Percentiles rank a stretch among this genome's conserved stretches.
Evolutionary conservation across 768 basidiomycete genomes (phyloP).

Genomic region (Tulasnella calospora): DNA sequence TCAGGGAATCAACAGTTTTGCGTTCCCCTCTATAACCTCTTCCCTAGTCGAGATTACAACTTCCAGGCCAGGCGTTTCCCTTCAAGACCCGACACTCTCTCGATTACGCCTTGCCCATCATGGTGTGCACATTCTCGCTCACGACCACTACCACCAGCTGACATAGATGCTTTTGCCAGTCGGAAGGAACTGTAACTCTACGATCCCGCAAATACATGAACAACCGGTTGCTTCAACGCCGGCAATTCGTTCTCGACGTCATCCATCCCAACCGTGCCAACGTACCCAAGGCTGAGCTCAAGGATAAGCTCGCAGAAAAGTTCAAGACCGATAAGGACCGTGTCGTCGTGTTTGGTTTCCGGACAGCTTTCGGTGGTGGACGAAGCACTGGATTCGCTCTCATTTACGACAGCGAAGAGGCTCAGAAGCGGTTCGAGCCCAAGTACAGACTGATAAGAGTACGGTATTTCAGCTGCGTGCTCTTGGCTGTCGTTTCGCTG

Average conservation of each 20-base stretch:
- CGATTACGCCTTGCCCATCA: background rate
- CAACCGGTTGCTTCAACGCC: constrained; percentile 92
- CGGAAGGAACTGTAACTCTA: constrained; percentile 81
- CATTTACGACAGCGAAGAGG: constrained; percentile 93
- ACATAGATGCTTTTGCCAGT: constrained; percentile 28
- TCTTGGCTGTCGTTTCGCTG: too few relatives aligned
- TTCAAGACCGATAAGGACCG: constrained; percentile 92
- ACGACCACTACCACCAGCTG: background rate
- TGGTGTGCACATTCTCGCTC: background rate
- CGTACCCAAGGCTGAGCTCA: constrained; percentile 85
- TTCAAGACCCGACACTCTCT: background rate
- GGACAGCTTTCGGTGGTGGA: constrained; percentile 97
- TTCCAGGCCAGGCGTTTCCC: background rate
- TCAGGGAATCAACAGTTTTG: constrained; percentile 16
- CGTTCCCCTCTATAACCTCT: background rate
- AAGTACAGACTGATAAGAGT: constrained; percentile 45
- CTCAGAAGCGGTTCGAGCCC: constrained; percentile 97
- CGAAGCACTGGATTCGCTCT: constrained; percentile 93
- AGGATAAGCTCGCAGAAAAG: constrained; percentile 82
- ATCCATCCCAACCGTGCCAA: constrained; percentile 92
- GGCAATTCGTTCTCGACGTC: constrained; percentile 92
- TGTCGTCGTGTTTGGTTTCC: constrained; percentile 90
- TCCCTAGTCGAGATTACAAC: background rate
- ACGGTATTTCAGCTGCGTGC: too few relatives aligned
- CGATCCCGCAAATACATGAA: constrained; percentile 99